Conservation (phyloP, 768 basidiomycete genomes). For the Rhodosporidiobolus odoratus region DNA sequence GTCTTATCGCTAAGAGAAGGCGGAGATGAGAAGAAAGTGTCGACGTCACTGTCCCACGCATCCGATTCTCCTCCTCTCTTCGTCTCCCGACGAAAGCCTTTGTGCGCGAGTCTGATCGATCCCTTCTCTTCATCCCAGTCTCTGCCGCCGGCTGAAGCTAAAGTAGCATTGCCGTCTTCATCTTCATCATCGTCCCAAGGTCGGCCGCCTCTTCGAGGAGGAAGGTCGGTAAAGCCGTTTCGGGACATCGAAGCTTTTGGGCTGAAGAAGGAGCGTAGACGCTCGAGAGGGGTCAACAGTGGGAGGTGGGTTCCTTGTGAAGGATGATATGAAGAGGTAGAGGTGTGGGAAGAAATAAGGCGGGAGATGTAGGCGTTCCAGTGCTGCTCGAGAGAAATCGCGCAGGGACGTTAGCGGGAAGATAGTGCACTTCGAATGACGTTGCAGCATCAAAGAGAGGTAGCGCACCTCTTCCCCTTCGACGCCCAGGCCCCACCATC, state of each 20-base stretch:
- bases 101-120: too few species aligned
- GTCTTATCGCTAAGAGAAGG: too few species aligned
- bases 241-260: neutral
- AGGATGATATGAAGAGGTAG: neutral
- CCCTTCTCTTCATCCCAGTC: neutral
- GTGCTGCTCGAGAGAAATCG: neutral
- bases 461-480: slow-evolving; percentile 26
- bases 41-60: slow-evolving; percentile 20
- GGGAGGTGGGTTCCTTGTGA: slow-evolving; percentile 6
- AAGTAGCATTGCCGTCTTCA: neutral
- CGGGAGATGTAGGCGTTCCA: slow-evolving; percentile 30
- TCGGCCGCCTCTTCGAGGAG: neutral
- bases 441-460: too few species aligned
- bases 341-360: neutral
- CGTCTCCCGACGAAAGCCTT: neutral
- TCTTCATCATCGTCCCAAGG: slow-evolving; percentile 13
- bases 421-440: neutral
- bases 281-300: neutral
- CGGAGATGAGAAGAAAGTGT: neutral
- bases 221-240: slow-evolving; percentile 1
- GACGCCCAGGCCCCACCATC: slow-evolving; percentile 17
- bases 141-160: neutral
- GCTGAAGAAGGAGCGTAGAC: neutral
- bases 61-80: neutral
- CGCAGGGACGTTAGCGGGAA: neutral